Base-by-base conservation (phyloP, 768 basidiomycete species). In the Lentinula boryana region DNA sequence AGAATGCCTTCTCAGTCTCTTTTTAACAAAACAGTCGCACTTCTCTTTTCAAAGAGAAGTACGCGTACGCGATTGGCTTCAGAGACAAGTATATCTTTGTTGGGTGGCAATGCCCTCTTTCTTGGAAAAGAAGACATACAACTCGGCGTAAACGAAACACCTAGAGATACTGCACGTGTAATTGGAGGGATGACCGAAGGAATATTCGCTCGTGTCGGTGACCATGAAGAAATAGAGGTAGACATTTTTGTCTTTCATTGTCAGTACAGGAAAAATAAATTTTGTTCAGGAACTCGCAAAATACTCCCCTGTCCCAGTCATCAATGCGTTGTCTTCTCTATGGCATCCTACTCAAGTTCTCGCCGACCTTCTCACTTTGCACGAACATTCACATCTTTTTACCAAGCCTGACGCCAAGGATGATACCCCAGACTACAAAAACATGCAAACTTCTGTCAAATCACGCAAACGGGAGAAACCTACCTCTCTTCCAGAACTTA, bases 291-390 rank as follows among this genome's bases (percentile, higher is more conserved):
- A 93, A 78, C 80, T 99, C 23, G 95, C 93, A 9, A 80, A 88
- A 72, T 79, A 95, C 76, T 95, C 95, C 0, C 86, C 89, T 1
- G 93, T 97, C 2, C 97, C 97, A 2, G 93, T 99, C 16, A 80
- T 98, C 70, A 99, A 98, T 71, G 97, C 97, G 5, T 86, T 99
- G 18, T 97, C 94, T 2, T 90, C 89, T 16, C 83, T 95, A 48
- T 99, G 93, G 89, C 97, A 99, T 70, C 97, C 97, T 2, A 95
- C 95, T 0, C 97, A 99, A 69, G 85, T 89, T 62, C 86, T 99
- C 32, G 97, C 97, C 2, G 95, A 98, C 76, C 71, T 98, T 4
- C 78, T 98, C 63, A 95, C 95, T 0, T 80, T 98, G 15, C 86
- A 93, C 67, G 95, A 97, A 69, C 78, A 86, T 61, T 80, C 82